phyloP scores from a whole-genome alignment of 2,329 filamentous ascomycete species.

The Fusarium sp. region DNA sequence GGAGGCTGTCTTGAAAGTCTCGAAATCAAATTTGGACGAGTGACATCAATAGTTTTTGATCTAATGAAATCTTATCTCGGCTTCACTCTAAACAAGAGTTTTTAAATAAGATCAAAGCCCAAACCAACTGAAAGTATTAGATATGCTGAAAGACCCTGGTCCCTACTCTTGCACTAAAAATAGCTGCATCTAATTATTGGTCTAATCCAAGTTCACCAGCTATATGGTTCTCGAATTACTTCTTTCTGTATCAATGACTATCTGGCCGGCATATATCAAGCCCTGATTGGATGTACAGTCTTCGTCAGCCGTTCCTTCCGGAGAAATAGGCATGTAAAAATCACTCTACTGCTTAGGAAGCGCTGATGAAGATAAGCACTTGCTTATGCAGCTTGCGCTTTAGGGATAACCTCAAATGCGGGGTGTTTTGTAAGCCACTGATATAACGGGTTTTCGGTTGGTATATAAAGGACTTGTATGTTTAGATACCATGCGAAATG shows the following conservation, averaged over 20 bases:
- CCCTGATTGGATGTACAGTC: not conserved
- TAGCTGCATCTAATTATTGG: too few species aligned
- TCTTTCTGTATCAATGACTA: not conserved
- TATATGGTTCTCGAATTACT: too few species aligned
- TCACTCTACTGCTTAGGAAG: not conserved
- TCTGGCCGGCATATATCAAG: not conserved
- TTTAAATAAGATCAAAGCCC: too few species aligned
- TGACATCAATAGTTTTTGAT: too few species aligned
- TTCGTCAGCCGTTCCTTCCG: not conserved
- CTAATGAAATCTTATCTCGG: too few species aligned
- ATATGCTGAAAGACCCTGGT: too few species aligned
- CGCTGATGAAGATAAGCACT: not conserved
- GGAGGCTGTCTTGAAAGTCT: too few species aligned
- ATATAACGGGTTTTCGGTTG: not conserved
- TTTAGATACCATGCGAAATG: accelerated
- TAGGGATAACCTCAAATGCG: not conserved
- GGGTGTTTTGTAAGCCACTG: not conserved
- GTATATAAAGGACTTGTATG: not conserved
- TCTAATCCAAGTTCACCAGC: too few species aligned
- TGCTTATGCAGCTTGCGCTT: constrained; percentile 16
- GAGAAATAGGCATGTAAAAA: not conserved
- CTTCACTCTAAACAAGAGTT: too few species aligned
- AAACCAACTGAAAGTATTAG: too few species aligned
- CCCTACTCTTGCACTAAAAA: too few species aligned
- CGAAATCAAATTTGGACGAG: too few species aligned